phyloP scores from a whole-genome alignment of 164 flowering plant genomes.

The Echeveria elegans region DNA sequence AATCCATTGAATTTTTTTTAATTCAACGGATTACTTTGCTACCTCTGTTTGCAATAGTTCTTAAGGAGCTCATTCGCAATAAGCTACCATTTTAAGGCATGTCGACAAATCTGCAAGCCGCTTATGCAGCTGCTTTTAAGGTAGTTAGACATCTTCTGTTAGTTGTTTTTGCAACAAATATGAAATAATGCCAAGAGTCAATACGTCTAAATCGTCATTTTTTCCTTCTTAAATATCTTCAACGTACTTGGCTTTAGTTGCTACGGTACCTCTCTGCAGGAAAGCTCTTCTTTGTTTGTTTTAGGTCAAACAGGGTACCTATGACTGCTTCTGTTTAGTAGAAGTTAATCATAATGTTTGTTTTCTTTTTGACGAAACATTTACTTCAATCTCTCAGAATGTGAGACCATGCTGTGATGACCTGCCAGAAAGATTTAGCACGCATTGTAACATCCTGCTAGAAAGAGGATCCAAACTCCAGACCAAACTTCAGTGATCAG shows the following conservation, averaged over 20 bases:
- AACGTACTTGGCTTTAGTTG: too few species aligned
- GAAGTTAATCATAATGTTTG: too few species aligned
- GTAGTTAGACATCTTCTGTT: slow-evolving; percentile 21
- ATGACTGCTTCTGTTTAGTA: too few species aligned
- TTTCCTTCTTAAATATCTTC: too few species aligned
- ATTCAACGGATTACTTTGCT: too few species aligned
- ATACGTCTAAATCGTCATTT: neutral
- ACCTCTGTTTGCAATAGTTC: slow-evolving; percentile 89
- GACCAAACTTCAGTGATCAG: slow-evolving; percentile 84
- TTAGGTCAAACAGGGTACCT: too few species aligned
- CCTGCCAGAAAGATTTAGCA: slow-evolving; percentile 80
- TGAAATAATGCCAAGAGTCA: too few species aligned
- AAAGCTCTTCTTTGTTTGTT: too few species aligned
- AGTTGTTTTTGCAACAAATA: neutral
- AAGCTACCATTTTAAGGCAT: slow-evolving; percentile 91
- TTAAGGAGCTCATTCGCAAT: slow-evolving; percentile 89
- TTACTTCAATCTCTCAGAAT: slow-evolving; percentile 39
- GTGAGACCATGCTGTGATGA: slow-evolving; percentile 79
- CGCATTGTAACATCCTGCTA: slow-evolving; percentile 74
- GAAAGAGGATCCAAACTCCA: slow-evolving; percentile 76
- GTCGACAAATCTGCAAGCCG: slow-evolving; percentile 96
- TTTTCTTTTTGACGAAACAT: neutral
- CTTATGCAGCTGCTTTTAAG: slow-evolving; percentile 97
- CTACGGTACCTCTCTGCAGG: too few species aligned
- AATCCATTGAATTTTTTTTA: too few species aligned